These are phyloP conservation scores for Leishmania martiniquensis DNA, from an alignment of 208 protist species.

Conservation along the genomic window DNA sequence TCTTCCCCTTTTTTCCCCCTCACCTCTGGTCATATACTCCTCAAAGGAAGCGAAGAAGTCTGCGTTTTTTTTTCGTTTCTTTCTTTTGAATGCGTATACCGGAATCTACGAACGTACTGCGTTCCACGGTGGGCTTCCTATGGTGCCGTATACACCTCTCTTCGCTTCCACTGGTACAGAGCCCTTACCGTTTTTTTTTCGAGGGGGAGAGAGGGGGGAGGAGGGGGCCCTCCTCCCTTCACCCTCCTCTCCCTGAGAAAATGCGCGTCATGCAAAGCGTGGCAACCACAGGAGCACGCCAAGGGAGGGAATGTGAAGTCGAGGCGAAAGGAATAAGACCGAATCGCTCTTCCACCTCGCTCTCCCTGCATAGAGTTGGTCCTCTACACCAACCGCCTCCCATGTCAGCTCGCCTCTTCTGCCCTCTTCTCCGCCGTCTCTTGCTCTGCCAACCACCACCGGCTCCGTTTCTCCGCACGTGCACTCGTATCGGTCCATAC, in stretches of 20 bases:
- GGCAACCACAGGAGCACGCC: neutral
- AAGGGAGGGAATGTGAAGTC: neutral
- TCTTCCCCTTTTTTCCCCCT: conserved; percentile 7
- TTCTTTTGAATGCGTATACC: neutral
- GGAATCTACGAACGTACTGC: neutral
- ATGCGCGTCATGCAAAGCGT: neutral
- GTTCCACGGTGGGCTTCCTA: neutral
- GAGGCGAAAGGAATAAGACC: neutral
- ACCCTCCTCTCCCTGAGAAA: neutral
- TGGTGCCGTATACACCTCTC: neutral
- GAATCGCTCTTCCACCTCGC: neutral
- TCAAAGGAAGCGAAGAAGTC: neutral
- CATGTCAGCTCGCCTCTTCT: too few species aligned
- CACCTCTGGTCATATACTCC: conserved; percentile 2
- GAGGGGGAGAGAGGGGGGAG: too few species aligned
- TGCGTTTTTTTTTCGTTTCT: neutral
- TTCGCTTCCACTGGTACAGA: neutral
- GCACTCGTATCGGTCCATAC: too few species aligned
- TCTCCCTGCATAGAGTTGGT: neutral
- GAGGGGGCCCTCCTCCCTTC: neutral
- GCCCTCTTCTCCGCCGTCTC: neutral
- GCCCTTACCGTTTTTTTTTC: neutral
- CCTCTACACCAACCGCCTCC: too few species aligned
- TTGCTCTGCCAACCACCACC: neutral
- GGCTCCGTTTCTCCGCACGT: too few species aligned